phyloP scores from a whole-genome alignment of 2,329 filamentous ascomycete genomes.

The Chalaropsis thielavioides region DNA sequence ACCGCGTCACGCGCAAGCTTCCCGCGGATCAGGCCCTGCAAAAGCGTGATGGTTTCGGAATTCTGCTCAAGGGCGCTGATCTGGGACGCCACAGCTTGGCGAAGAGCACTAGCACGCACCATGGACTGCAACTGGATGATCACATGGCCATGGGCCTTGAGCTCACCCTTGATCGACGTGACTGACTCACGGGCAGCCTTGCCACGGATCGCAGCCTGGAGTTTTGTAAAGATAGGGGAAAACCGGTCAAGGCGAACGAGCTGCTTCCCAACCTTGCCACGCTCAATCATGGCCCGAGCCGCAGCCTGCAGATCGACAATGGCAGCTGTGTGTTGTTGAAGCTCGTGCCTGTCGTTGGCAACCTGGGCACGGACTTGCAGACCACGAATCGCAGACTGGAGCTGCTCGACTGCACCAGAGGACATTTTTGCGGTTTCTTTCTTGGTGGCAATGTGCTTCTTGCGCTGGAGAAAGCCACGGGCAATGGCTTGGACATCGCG shows the following conservation, averaged over 20 bases:
- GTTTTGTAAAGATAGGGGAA: constrained; percentile 22
- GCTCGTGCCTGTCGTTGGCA: constrained; percentile 38
- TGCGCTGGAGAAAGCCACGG: constrained; percentile 51
- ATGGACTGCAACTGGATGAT: constrained; percentile 37
- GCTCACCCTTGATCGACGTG: constrained; percentile 32
- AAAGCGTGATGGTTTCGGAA: constrained; percentile 31
- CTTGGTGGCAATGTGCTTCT: constrained; percentile 40
- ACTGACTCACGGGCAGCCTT: constrained; percentile 33
- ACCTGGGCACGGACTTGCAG: constrained; percentile 42
- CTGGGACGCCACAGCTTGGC: constrained; percentile 35
- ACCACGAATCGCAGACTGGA: constrained; percentile 48
- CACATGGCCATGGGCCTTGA: constrained; percentile 30
- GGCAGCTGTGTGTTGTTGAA: constrained; percentile 53
- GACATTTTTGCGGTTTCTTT: constrained; percentile 36
- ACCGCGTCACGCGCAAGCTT: constrained; percentile 33
- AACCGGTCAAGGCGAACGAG: constrained; percentile 54
- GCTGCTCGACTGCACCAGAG: constrained; percentile 36
- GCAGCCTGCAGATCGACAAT: constrained; percentile 61
- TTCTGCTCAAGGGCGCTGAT: constrained; percentile 35
- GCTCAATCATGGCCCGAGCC: constrained; percentile 62
- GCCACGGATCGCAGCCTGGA: constrained; percentile 51
- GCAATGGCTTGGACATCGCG: constrained; percentile 50
- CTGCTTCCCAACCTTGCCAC: constrained; percentile 56
- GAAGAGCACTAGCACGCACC: constrained; percentile 40
- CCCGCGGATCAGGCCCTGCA: constrained; percentile 33